A percentile compares a stretch with the other conserved stretches of the same genome.
Evolutionary conservation across 1,139 yeast species (phyloP).

Genomic region (Geotrichum candidum): DNA sequence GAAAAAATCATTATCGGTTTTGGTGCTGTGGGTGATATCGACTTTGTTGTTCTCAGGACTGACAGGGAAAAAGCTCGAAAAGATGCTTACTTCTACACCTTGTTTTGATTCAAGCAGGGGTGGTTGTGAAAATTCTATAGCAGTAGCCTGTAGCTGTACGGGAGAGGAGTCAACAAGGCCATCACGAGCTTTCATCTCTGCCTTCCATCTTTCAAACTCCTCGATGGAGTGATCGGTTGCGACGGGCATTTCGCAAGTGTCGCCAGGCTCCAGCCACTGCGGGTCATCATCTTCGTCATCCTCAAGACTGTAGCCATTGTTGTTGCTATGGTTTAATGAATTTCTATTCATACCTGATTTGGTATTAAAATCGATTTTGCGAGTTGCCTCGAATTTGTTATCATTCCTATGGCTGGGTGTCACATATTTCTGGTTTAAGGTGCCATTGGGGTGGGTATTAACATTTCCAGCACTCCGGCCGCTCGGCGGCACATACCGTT

Average conservation of each 20-base stretch:
- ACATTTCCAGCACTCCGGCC: neutral
- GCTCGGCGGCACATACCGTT: neutral
- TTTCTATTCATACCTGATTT: neutral
- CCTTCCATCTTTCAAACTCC: constrained; percentile 33
- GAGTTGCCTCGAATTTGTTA: neutral
- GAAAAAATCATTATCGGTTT: constrained; percentile 7
- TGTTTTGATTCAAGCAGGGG: neutral
- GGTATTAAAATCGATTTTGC: neutral
- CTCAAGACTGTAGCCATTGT: neutral
- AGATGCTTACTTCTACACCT: neutral
- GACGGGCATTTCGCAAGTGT: constrained; percentile 8
- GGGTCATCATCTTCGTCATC: constrained; percentile 11
- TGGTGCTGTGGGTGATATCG: neutral
- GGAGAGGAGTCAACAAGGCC: constrained; percentile 18
- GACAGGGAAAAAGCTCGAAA: neutral
- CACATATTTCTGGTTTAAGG: neutral
- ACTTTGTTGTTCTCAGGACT: neutral
- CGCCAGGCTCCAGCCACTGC: constrained; percentile 22
- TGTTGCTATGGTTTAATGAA: neutral
- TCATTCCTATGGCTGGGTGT: neutral
- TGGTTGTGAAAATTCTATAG: constrained; percentile 10
- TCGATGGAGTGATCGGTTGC: constrained; percentile 24
- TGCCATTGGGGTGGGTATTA: neutral
- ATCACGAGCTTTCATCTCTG: constrained; percentile 26
- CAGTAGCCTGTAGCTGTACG: neutral